Base-by-base conservation (phyloP, 495 filamentous ascomycete genomes). In the Podospora comata region DNA sequence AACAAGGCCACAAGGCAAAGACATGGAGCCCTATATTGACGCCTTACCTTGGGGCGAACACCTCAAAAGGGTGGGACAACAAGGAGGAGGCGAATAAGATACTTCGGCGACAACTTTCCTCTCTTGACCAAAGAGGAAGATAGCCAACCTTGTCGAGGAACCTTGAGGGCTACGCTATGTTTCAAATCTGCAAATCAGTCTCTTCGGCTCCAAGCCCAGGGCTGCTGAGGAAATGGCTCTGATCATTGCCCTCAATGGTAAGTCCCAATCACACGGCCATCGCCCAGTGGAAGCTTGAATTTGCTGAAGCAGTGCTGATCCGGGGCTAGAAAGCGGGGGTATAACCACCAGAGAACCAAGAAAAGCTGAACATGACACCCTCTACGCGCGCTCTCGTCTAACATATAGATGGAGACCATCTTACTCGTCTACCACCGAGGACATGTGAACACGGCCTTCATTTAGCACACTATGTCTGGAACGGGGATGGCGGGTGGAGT, bases 161-260 rank as follows among this genome's bases (percentile, higher is more conserved):
- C 59, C 59, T 61, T 61, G 59, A 32, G 28, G 6, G 20, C 23
- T 61, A 58, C 55, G 23, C 28, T 27, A 28, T 62, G 70, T 65
- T 68, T 68, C 71, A 70, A 48, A 59, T 64, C 39, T 54, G 63
- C 34, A 64, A 59, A 66, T 71, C 66, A 70, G 27, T 67, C 57
- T 30, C 7, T 63, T 54, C 30, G 66, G 64, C 62, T 53, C 62
- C 62, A 60, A 34, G 62, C 44, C 44, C 56, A 61, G 19, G 62
- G 68, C 62, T 70, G 39, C 39, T 48, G 39, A 61, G 28, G 30
- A 23, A 48, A 13, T 23, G 3, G 4, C 44, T 70, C 72, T n/a
- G 68, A 74, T 74, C 72, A 64, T 72, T 74, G 26, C 72, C 64
- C 19, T 32, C 39, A 69, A 66, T 39, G 66, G 72, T 64, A 70